These are phyloP conservation scores for Thelephora ganbajun DNA, from an alignment of 768 basidiomycete species.

Conservation along the genomic window DNA sequence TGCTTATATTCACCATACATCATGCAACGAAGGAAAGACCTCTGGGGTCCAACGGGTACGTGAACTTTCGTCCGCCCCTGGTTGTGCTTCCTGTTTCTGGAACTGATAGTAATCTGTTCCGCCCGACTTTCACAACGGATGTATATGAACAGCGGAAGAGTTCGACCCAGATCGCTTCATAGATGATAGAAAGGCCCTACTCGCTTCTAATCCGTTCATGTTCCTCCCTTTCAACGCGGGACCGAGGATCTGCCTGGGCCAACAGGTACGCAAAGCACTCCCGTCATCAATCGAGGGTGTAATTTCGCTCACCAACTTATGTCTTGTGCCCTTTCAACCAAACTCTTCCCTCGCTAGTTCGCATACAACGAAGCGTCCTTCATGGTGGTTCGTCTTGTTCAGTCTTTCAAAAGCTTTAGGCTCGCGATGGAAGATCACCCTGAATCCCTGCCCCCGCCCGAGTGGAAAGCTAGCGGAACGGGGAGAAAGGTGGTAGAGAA, in stretches of 20 bases:
- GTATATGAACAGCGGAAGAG: conserved; percentile 31
- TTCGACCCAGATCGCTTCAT: conserved; percentile 62
- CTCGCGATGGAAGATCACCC: conserved; percentile 14
- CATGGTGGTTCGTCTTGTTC: conserved; percentile 39
- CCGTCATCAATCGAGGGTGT: no score
- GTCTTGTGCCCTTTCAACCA: not conserved
- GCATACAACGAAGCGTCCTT: conserved; percentile 41
- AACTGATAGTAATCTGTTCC: no score
- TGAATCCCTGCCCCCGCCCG: conserved; percentile 9
- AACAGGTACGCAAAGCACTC: conserved; percentile 13
- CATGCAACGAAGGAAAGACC: conserved; percentile 48
- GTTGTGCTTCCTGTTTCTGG: no score
- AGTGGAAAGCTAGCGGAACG: conserved; percentile 16
- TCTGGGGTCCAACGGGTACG: conserved; percentile 63
- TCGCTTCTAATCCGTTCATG: not conserved
- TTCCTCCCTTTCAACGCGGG: conserved; percentile 52
- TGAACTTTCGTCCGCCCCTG: conserved; percentile 11
- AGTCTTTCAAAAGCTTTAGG: conserved; percentile 25
- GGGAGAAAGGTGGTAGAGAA: conserved; percentile 22
- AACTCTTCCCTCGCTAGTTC: conserved; percentile 20
- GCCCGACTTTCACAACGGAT: not conserved
- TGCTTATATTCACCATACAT: conserved; percentile 30
- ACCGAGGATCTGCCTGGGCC: conserved; percentile 41
- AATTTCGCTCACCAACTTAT: no score
- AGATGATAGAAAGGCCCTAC: conserved; percentile 32